Evolutionary conservation across 2,329 filamentous ascomycete genomes (phyloP), one percentile per base, ranked within the genome.

Genomic region (Fusarium algeriense): DNA sequence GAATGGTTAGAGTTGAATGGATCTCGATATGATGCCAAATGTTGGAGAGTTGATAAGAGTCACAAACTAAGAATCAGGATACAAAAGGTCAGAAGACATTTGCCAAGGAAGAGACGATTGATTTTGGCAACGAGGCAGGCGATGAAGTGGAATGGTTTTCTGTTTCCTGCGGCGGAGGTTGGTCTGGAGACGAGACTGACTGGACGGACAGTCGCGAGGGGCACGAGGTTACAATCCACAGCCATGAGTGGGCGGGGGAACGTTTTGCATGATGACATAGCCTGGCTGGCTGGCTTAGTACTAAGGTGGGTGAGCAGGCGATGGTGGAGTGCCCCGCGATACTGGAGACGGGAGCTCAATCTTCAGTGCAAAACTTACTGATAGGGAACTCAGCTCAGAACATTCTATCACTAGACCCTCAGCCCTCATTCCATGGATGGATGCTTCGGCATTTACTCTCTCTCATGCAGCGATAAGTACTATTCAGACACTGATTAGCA

Each of bases 321-420:
- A 34, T 58, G 45, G 69, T 70, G 69, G 69, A 70, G 69, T 72
- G 65, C 65, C 69, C 69, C 69, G 69, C 69, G 69, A 71, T 71
- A 26, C 14, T 34, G 35, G 28, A 30, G 37, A 17, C 40, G n/a
- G 26, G 55, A 38, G 30, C 53, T 61, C 38, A 54, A 55, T 32
- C 26, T 53, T 35, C 46, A 68, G 35, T 32, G 12, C 13, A 43
- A 45, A 43, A 37, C 40, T 30, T 30, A 43, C 32, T 48, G 43
- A 62, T 49, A n/a, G 46, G 23, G 20, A 49, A 34, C 30, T 15
- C 45, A 20, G 34, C 46, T n/a, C 28, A 23, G 34, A 50, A 50
- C 26, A 54, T 32, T 20, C 37, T 19, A n/a, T n/a, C 20, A 55
- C 17, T 34, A 55, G 45, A 26, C 13, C 23, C 14, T 7, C 35